phyloP scores from a whole-genome alignment of 2,329 filamentous ascomycete species.

The Scedosporium apiospermum region DNA sequence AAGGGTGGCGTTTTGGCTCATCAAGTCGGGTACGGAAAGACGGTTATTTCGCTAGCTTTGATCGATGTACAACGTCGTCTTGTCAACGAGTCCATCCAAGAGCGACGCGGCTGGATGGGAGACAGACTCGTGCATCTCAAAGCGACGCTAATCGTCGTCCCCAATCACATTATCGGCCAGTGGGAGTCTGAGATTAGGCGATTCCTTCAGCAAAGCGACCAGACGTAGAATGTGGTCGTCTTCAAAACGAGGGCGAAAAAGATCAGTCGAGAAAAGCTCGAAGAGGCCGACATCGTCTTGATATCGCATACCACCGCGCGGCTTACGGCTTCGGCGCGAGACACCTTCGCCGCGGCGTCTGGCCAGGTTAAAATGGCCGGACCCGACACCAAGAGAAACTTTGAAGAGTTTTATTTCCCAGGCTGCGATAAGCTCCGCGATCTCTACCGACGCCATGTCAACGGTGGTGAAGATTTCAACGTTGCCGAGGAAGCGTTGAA shows the following conservation, averaged over 20 bases:
- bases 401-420: conserved; percentile 6
- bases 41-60: conserved; percentile 28
- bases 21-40: conserved; percentile 36
- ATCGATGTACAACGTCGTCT: conserved; percentile 19
- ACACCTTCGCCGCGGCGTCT: conserved; percentile 8
- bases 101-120: conserved; percentile 10
- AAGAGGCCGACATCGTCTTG: conserved; percentile 27
- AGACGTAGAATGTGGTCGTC: conserved; percentile 14
- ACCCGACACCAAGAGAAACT: conserved; percentile 9
- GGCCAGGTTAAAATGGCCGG: conserved; percentile 8
- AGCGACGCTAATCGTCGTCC: conserved; percentile 29
- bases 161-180: conserved; percentile 28
- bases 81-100: conserved; percentile 12
- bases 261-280: conserved; percentile 11
- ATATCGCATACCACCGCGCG: conserved; percentile 14
- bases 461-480: not conserved
- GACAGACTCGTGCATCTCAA: conserved; percentile 13
- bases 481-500: not conserved
- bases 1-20: conserved; percentile 32
- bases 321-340: conserved; percentile 1
- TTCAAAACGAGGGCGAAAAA: conserved; percentile 12
- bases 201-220: conserved; percentile 18
- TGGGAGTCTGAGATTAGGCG: conserved; percentile 23
- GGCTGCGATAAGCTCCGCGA: not conserved
- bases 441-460: not conserved